Percentiles rank a stretch among this genome's conserved stretches.
phyloP scores from a whole-genome alignment of 2,329 filamentous ascomycete genomes.

The Zymoseptoria ardabiliae region DNA sequence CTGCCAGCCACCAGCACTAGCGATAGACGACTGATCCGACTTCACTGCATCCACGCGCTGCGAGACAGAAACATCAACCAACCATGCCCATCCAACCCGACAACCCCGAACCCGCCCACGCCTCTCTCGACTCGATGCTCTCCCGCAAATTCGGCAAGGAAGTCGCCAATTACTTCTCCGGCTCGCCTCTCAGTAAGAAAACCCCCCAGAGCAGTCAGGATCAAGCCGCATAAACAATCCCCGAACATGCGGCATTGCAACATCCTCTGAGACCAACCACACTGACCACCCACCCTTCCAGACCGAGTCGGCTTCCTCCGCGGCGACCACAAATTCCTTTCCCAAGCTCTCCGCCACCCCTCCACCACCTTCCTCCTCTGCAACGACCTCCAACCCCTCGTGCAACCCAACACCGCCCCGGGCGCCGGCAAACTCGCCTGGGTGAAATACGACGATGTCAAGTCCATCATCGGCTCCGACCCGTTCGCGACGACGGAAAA shows the following conservation, averaged over 20 bases:
- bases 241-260: no score
- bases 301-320: slow-evolving; percentile 72
- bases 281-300: slow-evolving; percentile 28
- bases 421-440: slow-evolving; percentile 52
- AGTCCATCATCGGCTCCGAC: slow-evolving; percentile 60
- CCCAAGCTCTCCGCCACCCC: slow-evolving; percentile 58
- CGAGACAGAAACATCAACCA: background rate
- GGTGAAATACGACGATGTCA: slow-evolving; percentile 61
- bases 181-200: slow-evolving; percentile 50
- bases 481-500: slow-evolving; percentile 66
- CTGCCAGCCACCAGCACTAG: background rate
- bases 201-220: no score
- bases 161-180: slow-evolving; percentile 74
- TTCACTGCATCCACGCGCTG: background rate
- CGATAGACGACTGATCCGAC: background rate
- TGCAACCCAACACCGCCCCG: slow-evolving; percentile 33
- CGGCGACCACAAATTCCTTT: slow-evolving; percentile 62
- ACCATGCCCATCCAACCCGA: slow-evolving; percentile 31
- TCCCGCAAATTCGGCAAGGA: slow-evolving; percentile 71
- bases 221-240: no score
- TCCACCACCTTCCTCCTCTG: slow-evolving; percentile 68
- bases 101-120: slow-evolving; percentile 52
- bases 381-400: slow-evolving; percentile 68
- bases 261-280: no score
- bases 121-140: slow-evolving; percentile 60